Conservation (phyloP, 2,329 filamentous ascomycete genomes). For the Talaromyces funiculosus region DNA sequence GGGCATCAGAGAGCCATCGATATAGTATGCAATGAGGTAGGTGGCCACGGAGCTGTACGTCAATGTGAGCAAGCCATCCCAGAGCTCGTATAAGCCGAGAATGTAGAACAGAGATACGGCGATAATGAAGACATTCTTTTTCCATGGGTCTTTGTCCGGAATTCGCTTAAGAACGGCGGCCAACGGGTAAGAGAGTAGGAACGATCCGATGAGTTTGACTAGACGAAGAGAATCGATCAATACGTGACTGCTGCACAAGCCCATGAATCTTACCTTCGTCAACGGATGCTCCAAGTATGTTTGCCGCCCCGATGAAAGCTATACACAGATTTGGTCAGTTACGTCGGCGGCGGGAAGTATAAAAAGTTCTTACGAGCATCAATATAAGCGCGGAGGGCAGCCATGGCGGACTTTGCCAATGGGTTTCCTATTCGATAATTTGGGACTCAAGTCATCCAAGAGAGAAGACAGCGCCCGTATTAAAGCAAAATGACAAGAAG, state of each 20-base stretch:
- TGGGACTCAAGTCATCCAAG: conserved; percentile 1
- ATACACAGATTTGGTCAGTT: conserved; percentile 5
- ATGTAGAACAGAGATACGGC: conserved; percentile 80
- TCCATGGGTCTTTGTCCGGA: conserved; percentile 73
- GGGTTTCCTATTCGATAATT: not conserved
- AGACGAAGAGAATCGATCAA: conserved; percentile 7
- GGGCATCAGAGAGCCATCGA: conserved; percentile 91
- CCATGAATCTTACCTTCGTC: conserved; percentile 53
- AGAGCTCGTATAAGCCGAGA: conserved; percentile 87
- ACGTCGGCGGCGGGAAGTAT: not conserved
- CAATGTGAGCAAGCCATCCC: conserved; percentile 75
- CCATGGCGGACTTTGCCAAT: conserved; percentile 9
- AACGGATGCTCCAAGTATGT: conserved; percentile 55
- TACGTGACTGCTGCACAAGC: not conserved
- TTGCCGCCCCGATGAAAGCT: conserved; percentile 53
- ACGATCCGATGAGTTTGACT: conserved; percentile 92
- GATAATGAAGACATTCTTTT: conserved; percentile 86
- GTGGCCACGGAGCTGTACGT: conserved; percentile 71
- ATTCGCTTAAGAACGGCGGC: conserved; percentile 83
- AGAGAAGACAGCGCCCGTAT: no score
- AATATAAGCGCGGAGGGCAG: conserved; percentile 13
- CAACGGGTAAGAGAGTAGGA: conserved; percentile 87
- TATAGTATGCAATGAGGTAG: conserved; percentile 75
- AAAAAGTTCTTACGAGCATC: conserved; percentile 11
- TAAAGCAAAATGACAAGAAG: not conserved